A percentile compares a stretch with the other conserved stretches of the same genome.
These are phyloP conservation scores for Albophoma yamanashiensis DNA, from an alignment of 2,329 filamentous ascomycete species.

Conservation along the genomic window DNA sequence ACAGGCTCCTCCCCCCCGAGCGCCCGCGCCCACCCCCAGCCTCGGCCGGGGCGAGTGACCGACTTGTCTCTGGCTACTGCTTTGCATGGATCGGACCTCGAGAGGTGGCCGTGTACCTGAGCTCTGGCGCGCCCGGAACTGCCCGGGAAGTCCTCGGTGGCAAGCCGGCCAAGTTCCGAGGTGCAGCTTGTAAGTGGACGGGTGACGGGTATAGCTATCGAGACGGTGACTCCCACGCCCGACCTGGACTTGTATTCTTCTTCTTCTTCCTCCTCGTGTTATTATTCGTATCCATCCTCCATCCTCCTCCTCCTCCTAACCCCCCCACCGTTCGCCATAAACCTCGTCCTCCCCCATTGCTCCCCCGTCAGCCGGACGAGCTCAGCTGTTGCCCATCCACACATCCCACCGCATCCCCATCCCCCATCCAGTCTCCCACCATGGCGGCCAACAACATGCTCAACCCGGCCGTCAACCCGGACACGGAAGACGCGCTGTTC, in stretches of 20 bases:
- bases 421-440: slow-evolving; percentile 6
- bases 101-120: not conserved
- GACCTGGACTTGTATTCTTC: not conserved
- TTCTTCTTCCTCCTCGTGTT: too few species aligned
- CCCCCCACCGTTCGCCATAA: not conserved
- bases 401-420: too few species aligned
- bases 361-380: not conserved
- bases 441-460: slow-evolving; percentile 56
- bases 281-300: too few species aligned
- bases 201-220: not conserved
- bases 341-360: not conserved
- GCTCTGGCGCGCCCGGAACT: not conserved
- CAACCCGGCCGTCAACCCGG: slow-evolving; percentile 43
- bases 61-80: not conserved
- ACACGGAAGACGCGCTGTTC: slow-evolving; percentile 55
- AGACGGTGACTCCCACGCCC: not conserved
- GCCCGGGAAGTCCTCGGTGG: not conserved
- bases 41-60: not conserved
- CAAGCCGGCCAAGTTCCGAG: not conserved
- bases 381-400: not conserved
- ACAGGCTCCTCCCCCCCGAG: too few species aligned
- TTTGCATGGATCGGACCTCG: not conserved
- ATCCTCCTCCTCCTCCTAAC: not conserved
- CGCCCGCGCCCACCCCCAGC: not conserved
- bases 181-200: not conserved